These are phyloP conservation scores for Bryum argenteum DNA, from an alignment of 225 moss, liverwort and hornwort genomes.

Conservation along the genomic window DNA sequence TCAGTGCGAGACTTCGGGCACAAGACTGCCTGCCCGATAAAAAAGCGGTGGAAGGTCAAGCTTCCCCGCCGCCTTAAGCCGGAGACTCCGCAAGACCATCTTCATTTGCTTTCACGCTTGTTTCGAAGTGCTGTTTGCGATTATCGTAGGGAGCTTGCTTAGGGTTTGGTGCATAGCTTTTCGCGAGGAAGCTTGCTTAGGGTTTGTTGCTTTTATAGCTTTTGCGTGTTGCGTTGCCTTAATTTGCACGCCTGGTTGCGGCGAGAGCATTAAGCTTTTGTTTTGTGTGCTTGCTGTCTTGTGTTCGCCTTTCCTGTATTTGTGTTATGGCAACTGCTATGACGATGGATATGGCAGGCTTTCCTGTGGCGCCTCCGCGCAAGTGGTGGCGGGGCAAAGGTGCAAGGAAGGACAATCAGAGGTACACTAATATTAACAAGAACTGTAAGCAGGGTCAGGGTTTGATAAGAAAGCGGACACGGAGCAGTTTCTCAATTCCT, in stretches of 20 bases:
- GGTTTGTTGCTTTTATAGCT: not conserved
- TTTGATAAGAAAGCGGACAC: slow-evolving; percentile 53
- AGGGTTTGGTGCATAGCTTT: not conserved
- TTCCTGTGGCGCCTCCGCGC: slow-evolving; percentile 23
- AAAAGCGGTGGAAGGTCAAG: too few species aligned
- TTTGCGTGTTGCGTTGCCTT: not conserved
- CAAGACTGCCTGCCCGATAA: too few species aligned
- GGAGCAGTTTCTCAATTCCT: slow-evolving; percentile 44
- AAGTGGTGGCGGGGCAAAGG: slow-evolving; percentile 39
- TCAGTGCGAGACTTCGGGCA: too few species aligned
- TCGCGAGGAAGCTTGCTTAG: not conserved
- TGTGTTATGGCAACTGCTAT: slow-evolving; percentile 24
- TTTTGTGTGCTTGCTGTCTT: not conserved
- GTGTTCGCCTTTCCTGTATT: not conserved
- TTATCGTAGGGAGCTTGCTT: too few species aligned
- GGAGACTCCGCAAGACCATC: too few species aligned
- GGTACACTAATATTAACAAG: slow-evolving; percentile 32
- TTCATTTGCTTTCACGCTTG: too few species aligned
- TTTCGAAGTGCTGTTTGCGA: too few species aligned
- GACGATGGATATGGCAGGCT: slow-evolving; percentile 32
- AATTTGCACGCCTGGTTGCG: not conserved
- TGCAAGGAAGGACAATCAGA: slow-evolving; percentile 23
- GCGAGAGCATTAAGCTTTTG: not conserved
- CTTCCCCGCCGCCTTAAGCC: too few species aligned
- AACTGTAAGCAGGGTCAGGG: slow-evolving; percentile 23